Base-by-base conservation (phyloP, 1,284 basidiomycete genomes). In the Mycena sp. region DNA sequence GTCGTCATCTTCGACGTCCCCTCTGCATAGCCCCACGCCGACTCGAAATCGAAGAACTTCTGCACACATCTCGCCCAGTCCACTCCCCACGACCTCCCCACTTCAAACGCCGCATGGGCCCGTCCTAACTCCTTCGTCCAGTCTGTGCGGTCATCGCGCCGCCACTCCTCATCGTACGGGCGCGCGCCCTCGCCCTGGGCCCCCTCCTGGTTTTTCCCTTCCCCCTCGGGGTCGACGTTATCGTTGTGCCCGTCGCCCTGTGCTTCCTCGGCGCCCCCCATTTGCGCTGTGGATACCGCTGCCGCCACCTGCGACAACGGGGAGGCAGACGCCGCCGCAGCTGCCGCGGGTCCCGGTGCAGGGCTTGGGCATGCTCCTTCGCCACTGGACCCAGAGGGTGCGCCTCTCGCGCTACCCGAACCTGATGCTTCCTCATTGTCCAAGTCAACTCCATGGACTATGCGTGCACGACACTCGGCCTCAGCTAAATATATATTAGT, bases 41-140 rank as follows among this genome's bases (percentile, higher is more conserved):
- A 18, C 50, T 64, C 62, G 22, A 64, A 55, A 18, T 64, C 37
- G n/a, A 64, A 41, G 50, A 54, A 64, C 7, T 8, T 3, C 37
- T 20, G 2, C 13, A 64, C 62, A 9, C 34, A 39, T n/a, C 3
- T 30, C 22, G 62, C 62, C 62, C 62, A 64, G 4, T 39, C 14
- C 18, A 54, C 3, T 7, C 62, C 62, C 52, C 62, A 64, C 10
- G 13, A 20, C 46, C 14, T 62, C 11, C 61, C 61, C 2, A 25
- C 50, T 13, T 30, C 44, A 25, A 64, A 64, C 3, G 37, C 62
- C 3, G n/a, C 48, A 38, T 54, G 52, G 1, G 62, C 62, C 8
- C 37, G 39, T 6, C 5, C 48, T 34, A 64, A 13, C 37, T 64
- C 62, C 6, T 8, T 0, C 34, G 50, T 54, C 62, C 62, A 64